Conservation (phyloP, 75 land plant genomes). For the Azolla pinnata region DNA sequence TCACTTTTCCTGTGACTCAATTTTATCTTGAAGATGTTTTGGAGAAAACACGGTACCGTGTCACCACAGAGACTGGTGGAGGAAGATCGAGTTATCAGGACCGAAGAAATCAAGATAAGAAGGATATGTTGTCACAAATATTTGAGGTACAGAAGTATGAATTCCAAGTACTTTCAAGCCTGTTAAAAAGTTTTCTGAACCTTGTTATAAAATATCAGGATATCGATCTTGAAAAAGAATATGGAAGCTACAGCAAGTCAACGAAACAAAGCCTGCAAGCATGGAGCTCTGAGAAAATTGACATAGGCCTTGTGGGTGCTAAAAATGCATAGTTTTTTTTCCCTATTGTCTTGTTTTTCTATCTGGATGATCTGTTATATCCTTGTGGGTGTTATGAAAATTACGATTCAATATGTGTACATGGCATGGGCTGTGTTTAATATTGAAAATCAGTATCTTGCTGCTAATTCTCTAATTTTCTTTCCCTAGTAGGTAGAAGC, state of each 20-base stretch:
- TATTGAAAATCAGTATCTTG: too few relatives aligned
- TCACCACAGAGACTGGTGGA: conserved; percentile 45
- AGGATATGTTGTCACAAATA: conserved; percentile 56
- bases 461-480: not conserved
- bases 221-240: conserved; percentile 51
- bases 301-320: conserved; percentile 80
- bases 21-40: conserved; percentile 80
- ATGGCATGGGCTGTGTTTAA: too few relatives aligned
- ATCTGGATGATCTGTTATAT: not conserved
- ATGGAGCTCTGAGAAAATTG: conserved; percentile 64
- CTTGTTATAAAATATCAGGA: conserved; percentile 39
- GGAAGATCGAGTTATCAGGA: conserved; percentile 33
- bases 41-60: conserved; percentile 54
- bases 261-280: conserved; percentile 69
- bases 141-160: conserved; percentile 94
- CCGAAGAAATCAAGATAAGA: conserved; percentile 25
- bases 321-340: not conserved
- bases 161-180: too few relatives aligned
- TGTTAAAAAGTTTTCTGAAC: conserved; percentile 3
- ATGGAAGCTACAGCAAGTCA: conserved; percentile 41
- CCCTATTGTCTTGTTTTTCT: not conserved
- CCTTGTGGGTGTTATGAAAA: not conserved
- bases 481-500: conserved; percentile 58
- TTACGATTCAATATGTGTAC: too few relatives aligned
- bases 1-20: conserved; percentile 82